phyloP scores from a whole-genome alignment of 768 basidiomycete species.

The Tulasnella sp. region DNA sequence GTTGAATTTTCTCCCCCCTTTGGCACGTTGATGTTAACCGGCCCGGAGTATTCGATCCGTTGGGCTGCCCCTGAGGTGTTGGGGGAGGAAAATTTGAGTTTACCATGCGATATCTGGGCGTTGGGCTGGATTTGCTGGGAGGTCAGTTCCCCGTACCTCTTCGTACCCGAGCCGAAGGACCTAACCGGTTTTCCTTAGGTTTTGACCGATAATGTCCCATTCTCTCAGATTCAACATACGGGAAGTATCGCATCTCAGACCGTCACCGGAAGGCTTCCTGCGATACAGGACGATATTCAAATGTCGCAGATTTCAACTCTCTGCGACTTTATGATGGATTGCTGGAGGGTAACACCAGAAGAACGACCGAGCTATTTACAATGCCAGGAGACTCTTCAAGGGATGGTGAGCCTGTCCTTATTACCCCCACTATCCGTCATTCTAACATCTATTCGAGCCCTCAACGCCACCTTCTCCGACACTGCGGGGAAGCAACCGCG shows the following conservation, averaged over 20 bases:
- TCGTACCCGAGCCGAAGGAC: background rate
- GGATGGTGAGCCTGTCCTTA: background rate
- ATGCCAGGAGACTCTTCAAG: background rate
- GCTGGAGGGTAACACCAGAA: background rate
- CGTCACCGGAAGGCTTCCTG: background rate
- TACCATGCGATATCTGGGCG: background rate
- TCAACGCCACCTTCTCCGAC: background rate
- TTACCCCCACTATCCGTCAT: background rate
- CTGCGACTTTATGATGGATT: background rate
- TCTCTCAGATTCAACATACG: background rate
- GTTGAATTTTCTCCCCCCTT: background rate
- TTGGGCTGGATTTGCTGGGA: background rate
- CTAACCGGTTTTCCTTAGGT: background rate
- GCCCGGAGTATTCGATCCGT: background rate
- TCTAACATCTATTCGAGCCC: background rate
- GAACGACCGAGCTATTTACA: background rate
- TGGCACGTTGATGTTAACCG: background rate
- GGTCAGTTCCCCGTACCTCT: background rate
- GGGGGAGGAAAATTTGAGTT: background rate
- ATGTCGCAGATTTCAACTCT: background rate
- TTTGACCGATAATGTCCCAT: background rate
- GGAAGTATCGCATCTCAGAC: background rate
- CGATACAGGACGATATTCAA: background rate
- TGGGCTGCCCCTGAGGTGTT: background rate
- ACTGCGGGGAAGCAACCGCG: background rate